Evolutionary conservation across 371 early-diverging fungal species (phyloP).

Genomic region (Haplosporangium sp.): DNA sequence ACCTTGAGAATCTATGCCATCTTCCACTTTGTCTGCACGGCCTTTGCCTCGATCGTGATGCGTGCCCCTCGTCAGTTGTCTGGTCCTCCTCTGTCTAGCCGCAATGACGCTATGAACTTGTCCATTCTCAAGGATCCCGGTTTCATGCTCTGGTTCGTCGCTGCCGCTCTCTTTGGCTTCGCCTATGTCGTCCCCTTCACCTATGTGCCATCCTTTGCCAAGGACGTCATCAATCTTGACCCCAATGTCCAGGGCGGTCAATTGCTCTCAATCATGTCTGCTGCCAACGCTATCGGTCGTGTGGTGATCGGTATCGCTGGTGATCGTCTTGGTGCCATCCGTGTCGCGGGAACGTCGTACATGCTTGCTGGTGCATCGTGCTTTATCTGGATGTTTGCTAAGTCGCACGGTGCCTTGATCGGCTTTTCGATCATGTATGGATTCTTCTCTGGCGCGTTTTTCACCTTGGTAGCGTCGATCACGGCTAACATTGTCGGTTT

Average conservation of each 20-base stretch:
- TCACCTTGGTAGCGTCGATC: constrained; percentile 65
- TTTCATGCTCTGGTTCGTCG: constrained; percentile 49
- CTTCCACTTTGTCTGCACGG: constrained; percentile 62
- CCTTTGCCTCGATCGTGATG: constrained; percentile 61
- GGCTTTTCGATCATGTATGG: constrained; percentile 66
- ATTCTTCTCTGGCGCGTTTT: constrained; percentile 68
- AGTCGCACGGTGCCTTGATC: constrained; percentile 57
- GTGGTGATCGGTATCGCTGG: constrained; percentile 58
- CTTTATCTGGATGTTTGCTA: constrained; percentile 70
- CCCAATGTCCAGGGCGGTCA: constrained; percentile 59
- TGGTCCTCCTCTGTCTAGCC: constrained; percentile 39
- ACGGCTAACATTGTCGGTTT: constrained; percentile 65
- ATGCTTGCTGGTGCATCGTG: constrained; percentile 58
- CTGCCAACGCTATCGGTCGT: constrained; percentile 71
- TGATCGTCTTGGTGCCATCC: constrained; percentile 50
- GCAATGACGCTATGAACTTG: constrained; percentile 51
- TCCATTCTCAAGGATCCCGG: constrained; percentile 49
- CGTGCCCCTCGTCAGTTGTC: constrained; percentile 57
- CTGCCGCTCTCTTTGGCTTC: constrained; percentile 40
- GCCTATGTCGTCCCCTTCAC: constrained; percentile 45
- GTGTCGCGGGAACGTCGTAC: constrained; percentile 52
- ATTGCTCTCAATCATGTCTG: constrained; percentile 63
- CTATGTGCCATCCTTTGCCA: constrained; percentile 38
- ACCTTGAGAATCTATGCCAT: constrained; percentile 74
- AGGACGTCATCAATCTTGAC: constrained; percentile 50